Evolutionary conservation across 108 stramenopile genomes (phyloP).

Genomic region (Skeletonema menzelii): DNA sequence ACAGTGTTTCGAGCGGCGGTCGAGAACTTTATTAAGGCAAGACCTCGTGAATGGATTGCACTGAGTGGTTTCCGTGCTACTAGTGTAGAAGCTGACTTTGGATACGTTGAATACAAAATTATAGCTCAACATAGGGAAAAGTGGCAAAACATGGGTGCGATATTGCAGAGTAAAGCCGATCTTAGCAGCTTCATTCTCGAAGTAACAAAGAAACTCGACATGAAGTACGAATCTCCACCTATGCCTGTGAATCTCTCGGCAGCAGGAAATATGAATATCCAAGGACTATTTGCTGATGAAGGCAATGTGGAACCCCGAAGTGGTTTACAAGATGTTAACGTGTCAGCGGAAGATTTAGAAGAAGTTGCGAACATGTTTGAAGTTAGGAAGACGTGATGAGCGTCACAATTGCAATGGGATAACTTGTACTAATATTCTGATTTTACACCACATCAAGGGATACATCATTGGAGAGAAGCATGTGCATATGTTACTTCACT

Average conservation of each 20-base stretch:
- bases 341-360: background rate
- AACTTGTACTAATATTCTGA: too few relatives aligned
- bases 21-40: slow-evolving; percentile 66
- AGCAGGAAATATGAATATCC: background rate
- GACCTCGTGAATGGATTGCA: slow-evolving; percentile 61
- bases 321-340: background rate
- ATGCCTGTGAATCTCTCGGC: slow-evolving; percentile 59
- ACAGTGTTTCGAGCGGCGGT: slow-evolving; percentile 57
- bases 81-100: slow-evolving; percentile 58
- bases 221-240: slow-evolving; percentile 67
- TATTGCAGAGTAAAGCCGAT: slow-evolving; percentile 65
- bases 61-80: slow-evolving; percentile 55
- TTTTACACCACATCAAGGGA: too few relatives aligned
- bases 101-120: slow-evolving; percentile 60
- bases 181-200: slow-evolving; percentile 64
- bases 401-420: background rate
- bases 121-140: slow-evolving; percentile 56
- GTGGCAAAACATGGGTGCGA: slow-evolving; percentile 50
- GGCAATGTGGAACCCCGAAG: background rate
- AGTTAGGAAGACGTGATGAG: background rate
- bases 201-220: slow-evolving; percentile 63
- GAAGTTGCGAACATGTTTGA: background rate
- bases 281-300: background rate
- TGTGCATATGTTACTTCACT: background rate
- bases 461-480: background rate